phyloP scores from a whole-genome alignment of 202 grass and related monocot species.

The Alloteropsis angusta region DNA sequence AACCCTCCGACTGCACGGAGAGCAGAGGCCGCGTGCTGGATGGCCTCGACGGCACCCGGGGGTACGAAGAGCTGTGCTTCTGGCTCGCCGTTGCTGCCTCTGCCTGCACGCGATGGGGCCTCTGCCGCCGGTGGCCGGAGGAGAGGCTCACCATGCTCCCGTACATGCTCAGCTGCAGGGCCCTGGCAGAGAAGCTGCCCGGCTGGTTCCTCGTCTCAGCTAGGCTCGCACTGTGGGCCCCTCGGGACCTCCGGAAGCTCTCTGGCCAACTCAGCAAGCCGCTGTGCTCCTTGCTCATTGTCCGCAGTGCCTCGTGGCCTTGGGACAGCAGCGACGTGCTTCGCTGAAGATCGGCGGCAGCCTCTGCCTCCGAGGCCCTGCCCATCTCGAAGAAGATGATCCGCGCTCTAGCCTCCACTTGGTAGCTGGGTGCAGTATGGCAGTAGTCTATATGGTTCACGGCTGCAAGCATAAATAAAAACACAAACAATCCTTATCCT shows the following conservation, averaged over 20 bases:
- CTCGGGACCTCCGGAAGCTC: slow-evolving; percentile 41
- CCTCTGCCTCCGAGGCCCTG: slow-evolving; percentile 23
- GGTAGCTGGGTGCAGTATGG: slow-evolving; percentile 38
- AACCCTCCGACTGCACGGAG: slow-evolving; percentile 61
- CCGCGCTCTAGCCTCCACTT: slow-evolving; percentile 74
- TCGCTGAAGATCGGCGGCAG: slow-evolving; percentile 22
- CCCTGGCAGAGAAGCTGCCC: slow-evolving; percentile 53
- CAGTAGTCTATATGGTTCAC: slow-evolving; percentile 43
- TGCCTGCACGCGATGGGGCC: neutral
- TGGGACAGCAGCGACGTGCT: slow-evolving; percentile 37
- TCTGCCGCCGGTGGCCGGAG: slow-evolving; percentile 1
- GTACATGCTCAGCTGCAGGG: slow-evolving; percentile 80
- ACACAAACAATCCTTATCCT: neutral
- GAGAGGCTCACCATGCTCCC: slow-evolving; percentile 59
- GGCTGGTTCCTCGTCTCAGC: slow-evolving; percentile 32
- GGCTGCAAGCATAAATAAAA: slow-evolving; percentile 30
- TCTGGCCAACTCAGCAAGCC: slow-evolving; percentile 81
- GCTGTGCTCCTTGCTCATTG: slow-evolving; percentile 50
- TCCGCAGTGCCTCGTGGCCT: slow-evolving; percentile 28
- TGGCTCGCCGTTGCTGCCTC: neutral
- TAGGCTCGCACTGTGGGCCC: slow-evolving; percentile 27
- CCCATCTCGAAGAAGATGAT: slow-evolving; percentile 54
- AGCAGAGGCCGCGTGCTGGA: slow-evolving; percentile 33
- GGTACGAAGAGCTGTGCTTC: slow-evolving; percentile 53
- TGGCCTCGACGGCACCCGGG: slow-evolving; percentile 39